phyloP scores from a whole-genome alignment of 352 stramenopile genomes.

The Phytophthora quininea region DNA sequence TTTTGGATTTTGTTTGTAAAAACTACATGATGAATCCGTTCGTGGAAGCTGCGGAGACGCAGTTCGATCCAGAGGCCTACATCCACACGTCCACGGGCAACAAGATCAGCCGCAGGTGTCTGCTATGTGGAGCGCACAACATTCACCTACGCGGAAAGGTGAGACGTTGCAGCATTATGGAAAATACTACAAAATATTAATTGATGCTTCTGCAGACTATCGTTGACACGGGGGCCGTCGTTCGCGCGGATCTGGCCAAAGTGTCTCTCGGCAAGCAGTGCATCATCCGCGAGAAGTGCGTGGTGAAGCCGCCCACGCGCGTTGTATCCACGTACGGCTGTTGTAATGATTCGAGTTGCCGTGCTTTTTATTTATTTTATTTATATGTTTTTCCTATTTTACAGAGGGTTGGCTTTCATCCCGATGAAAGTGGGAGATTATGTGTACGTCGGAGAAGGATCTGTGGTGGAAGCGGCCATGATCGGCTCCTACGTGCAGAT shows the following conservation, averaged over 20 bases:
- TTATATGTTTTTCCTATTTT: neutral
- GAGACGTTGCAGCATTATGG: neutral
- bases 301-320: slow-evolving; percentile 76
- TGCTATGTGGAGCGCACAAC: slow-evolving; percentile 67
- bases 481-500: slow-evolving; percentile 88
- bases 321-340: slow-evolving; percentile 59
- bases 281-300: slow-evolving; percentile 70
- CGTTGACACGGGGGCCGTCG: slow-evolving; percentile 69
- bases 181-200: slow-evolving; percentile 1
- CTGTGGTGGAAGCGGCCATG: slow-evolving; percentile 82
- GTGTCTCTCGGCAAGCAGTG: slow-evolving; percentile 85
- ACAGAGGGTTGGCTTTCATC: slow-evolving; percentile 80
- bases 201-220: slow-evolving; percentile 48
- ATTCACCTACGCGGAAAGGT: slow-evolving; percentile 81
- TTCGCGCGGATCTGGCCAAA: slow-evolving; percentile 84
- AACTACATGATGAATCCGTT: slow-evolving; percentile 47
- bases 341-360: neutral
- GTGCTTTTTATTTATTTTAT: slow-evolving; percentile 4
- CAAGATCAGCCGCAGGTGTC: slow-evolving; percentile 74
- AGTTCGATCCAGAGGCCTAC: slow-evolving; percentile 63
- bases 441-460: slow-evolving; percentile 77
- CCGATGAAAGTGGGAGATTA: slow-evolving; percentile 84
- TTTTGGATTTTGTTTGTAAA: too few relatives aligned
- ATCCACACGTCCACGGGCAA: slow-evolving; percentile 76
- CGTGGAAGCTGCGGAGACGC: slow-evolving; percentile 53